Evolutionary conservation across 2,329 filamentous ascomycete genomes (phyloP).

Genomic region (Amauroascus niger): DNA sequence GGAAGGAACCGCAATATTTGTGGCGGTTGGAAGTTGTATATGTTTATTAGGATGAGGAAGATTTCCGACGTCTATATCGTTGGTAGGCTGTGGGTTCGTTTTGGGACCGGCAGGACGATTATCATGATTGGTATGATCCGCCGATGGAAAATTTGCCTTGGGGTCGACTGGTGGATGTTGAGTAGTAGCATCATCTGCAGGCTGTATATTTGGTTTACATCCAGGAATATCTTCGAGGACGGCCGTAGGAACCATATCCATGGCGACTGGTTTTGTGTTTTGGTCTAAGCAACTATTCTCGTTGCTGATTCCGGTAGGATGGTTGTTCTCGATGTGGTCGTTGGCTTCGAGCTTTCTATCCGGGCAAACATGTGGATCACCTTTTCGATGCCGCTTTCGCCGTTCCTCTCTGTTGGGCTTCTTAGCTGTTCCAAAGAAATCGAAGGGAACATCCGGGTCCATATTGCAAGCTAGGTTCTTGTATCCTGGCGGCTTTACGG

Average conservation of each 20-base stretch:
- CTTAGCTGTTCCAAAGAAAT: background rate
- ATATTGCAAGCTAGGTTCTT: background rate
- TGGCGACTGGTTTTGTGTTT: background rate
- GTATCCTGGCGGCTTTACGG: background rate
- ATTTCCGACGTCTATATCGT: too few relatives aligned
- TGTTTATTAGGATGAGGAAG: background rate
- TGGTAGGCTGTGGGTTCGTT: background rate
- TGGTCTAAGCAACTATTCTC: background rate
- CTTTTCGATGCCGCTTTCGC: background rate
- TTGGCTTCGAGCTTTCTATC: background rate
- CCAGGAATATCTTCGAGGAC: too few relatives aligned
- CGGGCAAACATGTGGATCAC: background rate
- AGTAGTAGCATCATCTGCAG: too few relatives aligned
- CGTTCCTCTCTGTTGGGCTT: background rate
- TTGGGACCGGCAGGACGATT: background rate
- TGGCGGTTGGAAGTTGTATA: too few relatives aligned
- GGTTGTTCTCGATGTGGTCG: background rate
- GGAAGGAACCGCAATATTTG: too few relatives aligned
- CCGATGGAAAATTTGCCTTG: too few relatives aligned
- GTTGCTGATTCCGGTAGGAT: background rate
- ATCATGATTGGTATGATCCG: background rate
- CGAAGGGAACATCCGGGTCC: too few relatives aligned
- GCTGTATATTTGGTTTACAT: background rate
- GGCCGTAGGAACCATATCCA: too few relatives aligned
- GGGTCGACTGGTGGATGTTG: too few relatives aligned